Percentiles rank a stretch among this genome's conserved stretches.
Evolutionary conservation across 257 asterid species (phyloP).

Genomic region (Penstemon barbatus): DNA sequence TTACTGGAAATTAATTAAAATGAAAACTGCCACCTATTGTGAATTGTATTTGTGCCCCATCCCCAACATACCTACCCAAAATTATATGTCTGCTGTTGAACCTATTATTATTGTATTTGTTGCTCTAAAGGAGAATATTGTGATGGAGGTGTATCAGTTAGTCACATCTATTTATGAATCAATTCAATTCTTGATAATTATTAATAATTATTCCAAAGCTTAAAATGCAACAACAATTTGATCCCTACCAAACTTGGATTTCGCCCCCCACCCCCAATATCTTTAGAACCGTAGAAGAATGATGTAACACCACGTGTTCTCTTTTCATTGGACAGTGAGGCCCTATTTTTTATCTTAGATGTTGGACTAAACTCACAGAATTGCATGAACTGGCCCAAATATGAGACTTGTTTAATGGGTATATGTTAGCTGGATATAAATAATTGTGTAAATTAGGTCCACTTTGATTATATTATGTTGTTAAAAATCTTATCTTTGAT

Average conservation of each 20-base stretch:
- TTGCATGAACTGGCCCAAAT: conserved; percentile 33
- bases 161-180: conserved; percentile 33
- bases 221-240: background rate
- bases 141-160: conserved; percentile 47
- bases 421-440: conserved; percentile 35
- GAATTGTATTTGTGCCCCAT: too few relatives aligned
- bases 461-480: conserved; percentile 28
- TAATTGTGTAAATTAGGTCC: conserved; percentile 29
- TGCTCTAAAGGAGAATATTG: conserved; percentile 36
- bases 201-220: background rate
- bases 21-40: too few relatives aligned
- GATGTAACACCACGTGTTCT: conserved; percentile 30
- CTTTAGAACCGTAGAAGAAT: conserved; percentile 5
- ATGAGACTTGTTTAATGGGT: conserved; percentile 18
- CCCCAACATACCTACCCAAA: too few relatives aligned
- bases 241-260: conserved; percentile 27
- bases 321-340: conserved; percentile 29
- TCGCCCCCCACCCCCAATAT: conserved; percentile 2
- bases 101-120: conserved; percentile 22
- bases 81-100: conserved; percentile 18
- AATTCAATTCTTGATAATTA: conserved; percentile 13
- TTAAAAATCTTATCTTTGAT: conserved; percentile 47
- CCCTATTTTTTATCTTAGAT: conserved; percentile 29
- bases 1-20: too few relatives aligned
- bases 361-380: conserved; percentile 27